These are phyloP conservation scores for Solidago caesia DNA, from an alignment of 129 eudicot genomes.

Conservation along the genomic window DNA sequence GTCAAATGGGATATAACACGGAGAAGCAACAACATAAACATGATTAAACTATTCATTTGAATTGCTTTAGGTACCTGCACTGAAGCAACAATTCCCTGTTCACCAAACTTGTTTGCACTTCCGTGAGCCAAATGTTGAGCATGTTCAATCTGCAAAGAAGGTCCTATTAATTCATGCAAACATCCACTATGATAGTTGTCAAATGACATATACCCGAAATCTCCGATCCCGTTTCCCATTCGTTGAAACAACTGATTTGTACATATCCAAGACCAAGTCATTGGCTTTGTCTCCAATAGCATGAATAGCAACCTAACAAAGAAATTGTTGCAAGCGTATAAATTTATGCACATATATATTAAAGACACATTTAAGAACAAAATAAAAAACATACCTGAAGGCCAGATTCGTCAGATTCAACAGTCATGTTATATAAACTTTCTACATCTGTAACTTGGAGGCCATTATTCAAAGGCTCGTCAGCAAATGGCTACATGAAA, in stretches of 20 bases:
- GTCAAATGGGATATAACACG: constrained; percentile 29
- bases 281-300: constrained; percentile 95
- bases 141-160: constrained; percentile 74
- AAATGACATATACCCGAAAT: constrained; percentile 60
- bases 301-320: constrained; percentile 80
- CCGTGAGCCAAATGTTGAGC: constrained; percentile 89
- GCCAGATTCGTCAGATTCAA: constrained; percentile 69
- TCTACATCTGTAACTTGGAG: constrained; percentile 74
- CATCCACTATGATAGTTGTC: background rate
- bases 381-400: constrained; percentile 59
- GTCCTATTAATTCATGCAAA: constrained; percentile 1
- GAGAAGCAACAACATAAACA: background rate
- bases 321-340: background rate
- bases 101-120: constrained; percentile 65
- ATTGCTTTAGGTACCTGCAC: constrained; percentile 60
- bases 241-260: constrained; percentile 53
- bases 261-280: constrained; percentile 80
- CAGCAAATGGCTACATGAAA: constrained; percentile 68
- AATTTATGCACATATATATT: constrained; percentile 4
- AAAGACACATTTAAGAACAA: constrained; percentile 1
- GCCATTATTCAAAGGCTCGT: constrained; percentile 77
- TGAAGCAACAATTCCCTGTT: constrained; percentile 74
- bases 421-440: constrained; percentile 58
- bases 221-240: constrained; percentile 78
- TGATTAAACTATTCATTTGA: background rate